Percentiles rank a stretch among this genome's conserved stretches.
phyloP scores from a whole-genome alignment of 1,284 basidiomycete genomes.

The Ustilago lituana region DNA sequence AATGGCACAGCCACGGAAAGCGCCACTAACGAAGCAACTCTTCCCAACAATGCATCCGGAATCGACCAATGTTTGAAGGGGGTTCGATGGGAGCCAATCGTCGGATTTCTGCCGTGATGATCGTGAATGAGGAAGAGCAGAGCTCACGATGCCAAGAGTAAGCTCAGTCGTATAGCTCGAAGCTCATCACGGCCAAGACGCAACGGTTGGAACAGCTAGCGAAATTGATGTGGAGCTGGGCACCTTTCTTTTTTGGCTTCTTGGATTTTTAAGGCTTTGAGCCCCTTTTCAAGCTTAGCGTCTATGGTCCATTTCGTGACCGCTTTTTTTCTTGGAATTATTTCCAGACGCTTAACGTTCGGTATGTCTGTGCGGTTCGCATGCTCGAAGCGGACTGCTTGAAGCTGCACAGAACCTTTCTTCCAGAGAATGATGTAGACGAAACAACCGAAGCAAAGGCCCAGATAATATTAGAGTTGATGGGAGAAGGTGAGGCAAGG shows the following conservation, averaged over 20 bases:
- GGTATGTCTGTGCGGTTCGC: too few relatives aligned
- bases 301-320: too few relatives aligned
- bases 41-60: background rate
- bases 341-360: too few relatives aligned
- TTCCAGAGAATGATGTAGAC: too few relatives aligned
- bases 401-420: too few relatives aligned
- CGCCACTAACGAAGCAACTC: background rate
- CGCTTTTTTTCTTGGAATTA: too few relatives aligned
- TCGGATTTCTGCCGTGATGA: background rate
- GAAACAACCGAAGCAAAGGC: too few relatives aligned
- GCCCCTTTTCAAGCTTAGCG: conserved; percentile 2
- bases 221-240: conserved; percentile 11
- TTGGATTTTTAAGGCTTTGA: background rate
- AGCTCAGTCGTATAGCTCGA: background rate
- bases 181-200: background rate
- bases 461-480: too few relatives aligned
- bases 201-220: conserved; percentile 4
- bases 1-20: background rate
- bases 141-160: too few relatives aligned
- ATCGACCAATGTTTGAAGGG: background rate
- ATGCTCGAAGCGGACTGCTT: too few relatives aligned
- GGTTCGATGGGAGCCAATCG: background rate
- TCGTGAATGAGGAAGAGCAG: too few relatives aligned
- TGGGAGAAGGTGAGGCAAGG: too few relatives aligned
- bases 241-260: conserved; percentile 1